Evolutionary conservation across 768 basidiomycete genomes (phyloP), one percentile per base, ranked within the genome.

Genomic region (Hericium erinaceus): DNA sequence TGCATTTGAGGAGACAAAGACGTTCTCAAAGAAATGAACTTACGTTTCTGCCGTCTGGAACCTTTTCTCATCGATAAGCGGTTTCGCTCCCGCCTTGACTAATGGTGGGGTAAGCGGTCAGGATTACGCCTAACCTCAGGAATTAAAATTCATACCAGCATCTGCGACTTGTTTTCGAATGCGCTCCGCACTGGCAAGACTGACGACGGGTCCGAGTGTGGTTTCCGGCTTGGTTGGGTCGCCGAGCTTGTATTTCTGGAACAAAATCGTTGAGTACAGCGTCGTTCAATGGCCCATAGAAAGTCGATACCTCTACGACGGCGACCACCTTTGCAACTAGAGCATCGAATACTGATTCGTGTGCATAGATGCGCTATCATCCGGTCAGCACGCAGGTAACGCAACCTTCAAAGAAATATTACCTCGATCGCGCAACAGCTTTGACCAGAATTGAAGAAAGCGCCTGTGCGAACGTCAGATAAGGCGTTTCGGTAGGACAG

Each of bases 371-470:
- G 16, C 95, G 81, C 87, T 92, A 26, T 26, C 26, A 26, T 26
- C 26, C 26, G 26, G 26, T 48, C n/a, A 53, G 24, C 2, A 54
- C 22, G 39, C 16, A 48, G 37, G 26, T 33, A 12, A 12, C 24
- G 8, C 4, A 16, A 16, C 13, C 52, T 33, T 39, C 26, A 28
- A 54, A 39, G 33, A 26, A 16, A 15, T 65, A 74, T 15, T 60
- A 88, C 89, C 77, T 99, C 97, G 59, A 98, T 76, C 0, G 89
- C 84, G 67, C 95, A 98, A 70, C 95, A 98, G 61, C 92, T 95
- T 72, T 99, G 97, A 1, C 97, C 97, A 15, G 95, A 94, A 71
- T 98, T 98, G 77, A 93, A 99, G 73, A 95, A 85, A 4, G 92
- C 87, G 39, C 92, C 90, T 92, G 64, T 1, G 41, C 20, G 39